These are phyloP conservation scores for Botryosphaeria dothidea DNA, from an alignment of 2,329 filamentous ascomycete species.

Conservation along the genomic window DNA sequence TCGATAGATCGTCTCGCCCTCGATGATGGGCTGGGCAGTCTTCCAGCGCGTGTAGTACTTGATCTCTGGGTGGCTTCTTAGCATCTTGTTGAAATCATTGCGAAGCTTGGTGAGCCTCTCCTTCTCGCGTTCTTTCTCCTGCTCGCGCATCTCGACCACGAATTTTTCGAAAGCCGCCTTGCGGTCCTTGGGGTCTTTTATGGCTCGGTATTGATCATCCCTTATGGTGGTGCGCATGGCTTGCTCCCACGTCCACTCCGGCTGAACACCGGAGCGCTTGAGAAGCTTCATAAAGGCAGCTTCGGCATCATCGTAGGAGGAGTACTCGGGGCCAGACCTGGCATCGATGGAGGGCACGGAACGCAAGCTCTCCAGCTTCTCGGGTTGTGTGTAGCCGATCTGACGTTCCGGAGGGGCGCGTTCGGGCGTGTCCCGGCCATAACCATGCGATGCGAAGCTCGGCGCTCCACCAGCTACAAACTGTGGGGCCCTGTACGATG, in stretches of 20 bases:
- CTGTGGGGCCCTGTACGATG: slow-evolving; percentile 43
- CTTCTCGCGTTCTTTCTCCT: slow-evolving; percentile 93
- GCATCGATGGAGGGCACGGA: slow-evolving; percentile 39
- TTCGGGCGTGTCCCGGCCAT: slow-evolving; percentile 31
- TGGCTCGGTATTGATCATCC: slow-evolving; percentile 87
- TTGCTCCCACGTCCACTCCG: slow-evolving; percentile 92
- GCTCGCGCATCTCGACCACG: slow-evolving; percentile 81
- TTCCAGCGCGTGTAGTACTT: slow-evolving; percentile 97
- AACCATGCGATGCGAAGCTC: slow-evolving; percentile 37
- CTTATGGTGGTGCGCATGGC: slow-evolving; percentile 82
- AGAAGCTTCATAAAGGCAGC: slow-evolving; percentile 90
- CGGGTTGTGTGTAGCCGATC: slow-evolving; percentile 41
- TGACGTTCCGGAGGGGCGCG: slow-evolving; percentile 49
- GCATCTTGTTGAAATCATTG: slow-evolving; percentile 92
- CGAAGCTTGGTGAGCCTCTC: slow-evolving; percentile 90
- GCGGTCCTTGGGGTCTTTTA: slow-evolving; percentile 89
- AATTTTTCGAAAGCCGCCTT: slow-evolving; percentile 94
- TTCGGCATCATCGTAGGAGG: slow-evolving; percentile 81
- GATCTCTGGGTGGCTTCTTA: slow-evolving; percentile 94
- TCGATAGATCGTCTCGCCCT: slow-evolving; percentile 93
- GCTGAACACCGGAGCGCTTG: slow-evolving; percentile 79
- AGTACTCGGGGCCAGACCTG: slow-evolving; percentile 53
- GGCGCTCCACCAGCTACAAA: slow-evolving; percentile 62
- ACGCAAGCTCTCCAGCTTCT: slow-evolving; percentile 16
- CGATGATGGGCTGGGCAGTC: slow-evolving; percentile 89